phyloP scores from a whole-genome alignment of 441 rosid genomes.

The Erodium texanum region DNA sequence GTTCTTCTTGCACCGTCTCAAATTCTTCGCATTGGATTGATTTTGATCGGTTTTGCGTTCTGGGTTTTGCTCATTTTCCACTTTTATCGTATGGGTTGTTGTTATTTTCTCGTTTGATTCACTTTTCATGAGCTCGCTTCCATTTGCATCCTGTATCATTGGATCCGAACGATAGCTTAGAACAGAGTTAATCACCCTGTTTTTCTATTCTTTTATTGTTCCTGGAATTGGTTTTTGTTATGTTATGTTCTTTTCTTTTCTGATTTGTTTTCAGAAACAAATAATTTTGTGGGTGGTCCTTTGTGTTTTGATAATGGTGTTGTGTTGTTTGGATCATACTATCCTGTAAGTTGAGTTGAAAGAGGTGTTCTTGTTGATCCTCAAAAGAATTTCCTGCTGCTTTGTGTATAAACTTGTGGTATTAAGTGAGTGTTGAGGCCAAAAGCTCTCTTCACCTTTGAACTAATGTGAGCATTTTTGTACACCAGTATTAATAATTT shows the following conservation, averaged over 20 bases:
- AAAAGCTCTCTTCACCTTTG: background rate
- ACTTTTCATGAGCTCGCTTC: background rate
- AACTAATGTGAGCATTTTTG: background rate
- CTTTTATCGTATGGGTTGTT: slow-evolving; percentile 16
- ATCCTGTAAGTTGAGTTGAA: slow-evolving; percentile 12
- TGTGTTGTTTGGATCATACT: slow-evolving; percentile 13
- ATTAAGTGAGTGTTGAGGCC: background rate
- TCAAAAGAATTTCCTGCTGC: background rate
- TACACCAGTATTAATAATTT: background rate
- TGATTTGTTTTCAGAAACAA: background rate
- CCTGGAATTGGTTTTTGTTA: background rate
- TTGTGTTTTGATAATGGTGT: slow-evolving; percentile 8
- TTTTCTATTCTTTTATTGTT: slow-evolving; percentile 4
- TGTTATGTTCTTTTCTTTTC: background rate
- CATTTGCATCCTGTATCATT: slow-evolving; percentile 4
- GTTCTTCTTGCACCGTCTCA: slow-evolving; percentile 20
- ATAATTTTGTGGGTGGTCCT: background rate
- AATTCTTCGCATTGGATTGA: slow-evolving; percentile 12
- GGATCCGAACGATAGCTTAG: slow-evolving; percentile 19
- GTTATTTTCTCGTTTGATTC: background rate
- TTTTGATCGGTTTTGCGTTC: slow-evolving; percentile 22
- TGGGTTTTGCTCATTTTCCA: slow-evolving; percentile 27
- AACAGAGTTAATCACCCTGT: slow-evolving; percentile 13
- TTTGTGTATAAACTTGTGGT: background rate
- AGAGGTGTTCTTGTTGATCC: background rate